Base-by-base conservation (phyloP, 257 asterid species). In the Coffea canephora region DNA sequence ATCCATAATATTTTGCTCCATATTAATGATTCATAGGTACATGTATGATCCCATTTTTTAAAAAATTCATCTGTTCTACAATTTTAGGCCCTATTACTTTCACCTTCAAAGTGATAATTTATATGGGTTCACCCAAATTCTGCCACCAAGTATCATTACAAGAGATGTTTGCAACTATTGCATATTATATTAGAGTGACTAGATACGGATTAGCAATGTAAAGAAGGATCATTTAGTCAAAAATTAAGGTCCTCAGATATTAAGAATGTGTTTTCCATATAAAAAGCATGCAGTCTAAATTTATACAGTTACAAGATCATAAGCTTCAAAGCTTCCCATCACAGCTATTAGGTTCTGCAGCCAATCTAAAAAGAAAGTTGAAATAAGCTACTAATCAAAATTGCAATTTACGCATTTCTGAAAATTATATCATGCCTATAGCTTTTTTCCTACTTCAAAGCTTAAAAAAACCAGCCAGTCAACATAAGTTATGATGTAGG, bases 401-500 rank as follows among this genome's bases (percentile, higher is more conserved):
- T 48, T 27, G 10, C 23, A 72, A 25, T 34, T 15, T 73, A 46
- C 11, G 41, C 31, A 15, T 71, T 34, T 57, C 39, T 43, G 62
- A 36, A 74, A 74, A 41, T 6, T 14, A 27, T 4, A 55, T 74
- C 39, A 61, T 45, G 7, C 7, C 27, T 21, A 59, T 12, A 52
- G 69, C 25, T 16, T 34, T 76, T 11, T 16, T 73, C 59, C 69
- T 61, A 48, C 6, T 62, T 34, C 16, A 36, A 50, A 48, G 23
- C 14, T 9, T 3, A 0, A 36, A 54, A 9, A 49, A 7, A 31
- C 34, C 27, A 21, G 52, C 25, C 65, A 64, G 18, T 61, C 54
- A 75, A 19, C 25, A 77, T 39, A 54, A 66, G 43, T 70, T 72
- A 77, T 79, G 82, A 80, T 75, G 73, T 11, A 69, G 72, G 23